A percentile compares a stretch with the other conserved stretches of the same genome.
These are phyloP conservation scores for Paramecium octaurelia DNA, from an alignment of 73 alveolate species.

Conservation along the genomic window DNA sequence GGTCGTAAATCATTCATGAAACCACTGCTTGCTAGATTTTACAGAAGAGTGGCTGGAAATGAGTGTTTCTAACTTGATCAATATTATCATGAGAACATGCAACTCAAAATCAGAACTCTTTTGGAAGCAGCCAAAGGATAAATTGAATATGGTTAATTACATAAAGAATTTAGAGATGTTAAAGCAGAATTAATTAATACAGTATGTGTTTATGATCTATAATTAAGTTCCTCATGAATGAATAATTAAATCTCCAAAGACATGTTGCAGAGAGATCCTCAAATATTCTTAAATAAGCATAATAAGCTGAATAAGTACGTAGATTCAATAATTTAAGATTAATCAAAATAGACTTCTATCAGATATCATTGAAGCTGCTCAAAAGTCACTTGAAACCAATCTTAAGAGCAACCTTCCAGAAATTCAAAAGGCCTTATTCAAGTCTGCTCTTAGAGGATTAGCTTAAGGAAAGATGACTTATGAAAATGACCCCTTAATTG, in stretches of 20 bases:
- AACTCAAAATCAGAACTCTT: conserved; percentile 47
- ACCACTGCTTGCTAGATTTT: conserved; percentile 61
- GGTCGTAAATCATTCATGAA: conserved; percentile 59
- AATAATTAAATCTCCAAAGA: conserved; percentile 18
- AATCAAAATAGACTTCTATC: conserved; percentile 49
- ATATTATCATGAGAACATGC: conserved; percentile 61
- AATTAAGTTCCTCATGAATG: conserved; percentile 46
- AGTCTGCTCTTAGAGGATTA: conserved; percentile 55
- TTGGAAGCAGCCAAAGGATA: conserved; percentile 56
- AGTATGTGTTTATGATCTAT: not conserved
- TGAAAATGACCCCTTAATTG: conserved; percentile 55
- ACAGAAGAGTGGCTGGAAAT: conserved; percentile 66
- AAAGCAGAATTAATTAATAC: conserved; percentile 58
- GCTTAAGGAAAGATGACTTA: conserved; percentile 61
- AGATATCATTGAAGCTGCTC: conserved; percentile 55
- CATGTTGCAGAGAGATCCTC: conserved; percentile 53
- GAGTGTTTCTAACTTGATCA: conserved; percentile 56
- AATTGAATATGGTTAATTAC: conserved; percentile 60
- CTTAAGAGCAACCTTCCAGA: conserved; percentile 19
- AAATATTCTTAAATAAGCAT: conserved; percentile 55
- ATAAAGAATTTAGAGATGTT: conserved; percentile 45
- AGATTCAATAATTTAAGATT: not conserved
- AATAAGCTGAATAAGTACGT: conserved; percentile 24
- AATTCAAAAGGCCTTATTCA: conserved; percentile 14
- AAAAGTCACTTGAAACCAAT: conserved; percentile 41